Base-by-base conservation (phyloP, 257 asterid genomes). In the Petunia secreta region DNA sequence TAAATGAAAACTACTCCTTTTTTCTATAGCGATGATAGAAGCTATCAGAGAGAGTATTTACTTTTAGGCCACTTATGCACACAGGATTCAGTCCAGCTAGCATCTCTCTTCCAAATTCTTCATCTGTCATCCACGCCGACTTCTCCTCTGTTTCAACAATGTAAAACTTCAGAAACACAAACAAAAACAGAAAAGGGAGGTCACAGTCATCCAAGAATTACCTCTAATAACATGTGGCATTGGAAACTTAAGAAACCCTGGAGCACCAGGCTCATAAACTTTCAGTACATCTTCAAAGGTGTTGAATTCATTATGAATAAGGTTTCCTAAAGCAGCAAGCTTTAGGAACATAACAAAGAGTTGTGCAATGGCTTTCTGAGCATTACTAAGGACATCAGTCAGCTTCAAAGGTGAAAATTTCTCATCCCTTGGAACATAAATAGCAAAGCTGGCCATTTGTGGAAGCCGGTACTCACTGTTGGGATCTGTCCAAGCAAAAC, bases 381-480 rank as follows among this genome's bases (percentile, higher is more conserved):
- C 37, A n/a, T 58, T 58, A 58, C 38, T 6, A 2, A 58, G 38
- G 11, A 58, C 64, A 58, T 58, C 64, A 1, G 37, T n/a, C 11
- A 58, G 6, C 64, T 58, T 58, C 16, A 58, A 58, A 2, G 64
- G 38, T 1, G 38, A 58, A 16, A 58, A 58, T 4, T 6, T 58
- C 16, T 58, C 64, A 58, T 16, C 64, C 38, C 64, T 16, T 8
- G 64, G 38, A 37, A n/a, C 37, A n/a, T 58, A 16, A 58, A 58
- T 58, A 5, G 64, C 38, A 58, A 58, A 58, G 64, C 64, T 58
- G 2, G 64, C 64, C 2, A 58, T 58, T 6, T 58, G 58, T 44
- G 78, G 62, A 16, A 82, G n/a, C 37, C 82, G 75, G 57, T 75
- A 77, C 77, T 82, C 85, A 1, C 25, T 67, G 10, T 60, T 34